phyloP scores from a whole-genome alignment of 768 basidiomycete genomes.

The Leucocoprinus sp. region DNA sequence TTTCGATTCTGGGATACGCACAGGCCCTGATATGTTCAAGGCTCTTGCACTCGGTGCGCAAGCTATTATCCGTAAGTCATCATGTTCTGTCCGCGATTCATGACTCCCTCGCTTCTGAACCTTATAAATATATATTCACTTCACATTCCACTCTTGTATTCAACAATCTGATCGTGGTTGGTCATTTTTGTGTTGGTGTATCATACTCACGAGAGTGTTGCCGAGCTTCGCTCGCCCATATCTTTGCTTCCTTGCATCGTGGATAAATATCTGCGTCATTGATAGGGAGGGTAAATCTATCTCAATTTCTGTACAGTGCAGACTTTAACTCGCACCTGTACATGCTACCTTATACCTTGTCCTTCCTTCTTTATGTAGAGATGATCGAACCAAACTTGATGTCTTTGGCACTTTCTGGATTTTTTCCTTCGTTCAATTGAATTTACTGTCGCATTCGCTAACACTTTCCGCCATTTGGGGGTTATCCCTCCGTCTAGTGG shows the following conservation, averaged over 20 bases:
- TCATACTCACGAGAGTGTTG: no score
- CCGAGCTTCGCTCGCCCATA: no score
- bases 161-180: not conserved
- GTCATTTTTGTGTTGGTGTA: not conserved
- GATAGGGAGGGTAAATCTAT: no score
- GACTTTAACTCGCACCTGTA: no score
- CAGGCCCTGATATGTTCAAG: conserved; percentile 76
- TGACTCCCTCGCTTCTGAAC: not conserved
- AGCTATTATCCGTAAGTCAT: conserved; percentile 57
- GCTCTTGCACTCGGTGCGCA: conserved; percentile 84
- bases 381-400: no score
- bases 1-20: conserved; percentile 78
- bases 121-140: no score
- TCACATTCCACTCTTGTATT: not conserved
- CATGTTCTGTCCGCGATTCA: not conserved
- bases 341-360: no score
- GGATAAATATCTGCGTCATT: no score
- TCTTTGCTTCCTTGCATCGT: no score
- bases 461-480: not conserved
- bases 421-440: no score
- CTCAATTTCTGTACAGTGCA: not conserved
- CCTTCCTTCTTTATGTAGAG: no score
- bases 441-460: not conserved
- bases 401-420: no score
- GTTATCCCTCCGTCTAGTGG: conserved; percentile 34